A percentile compares a stretch with the other conserved stretches of the same genome.
These are phyloP conservation scores for Ustilago crameri DNA, from an alignment of 1,284 basidiomycete species.

Conservation along the genomic window DNA sequence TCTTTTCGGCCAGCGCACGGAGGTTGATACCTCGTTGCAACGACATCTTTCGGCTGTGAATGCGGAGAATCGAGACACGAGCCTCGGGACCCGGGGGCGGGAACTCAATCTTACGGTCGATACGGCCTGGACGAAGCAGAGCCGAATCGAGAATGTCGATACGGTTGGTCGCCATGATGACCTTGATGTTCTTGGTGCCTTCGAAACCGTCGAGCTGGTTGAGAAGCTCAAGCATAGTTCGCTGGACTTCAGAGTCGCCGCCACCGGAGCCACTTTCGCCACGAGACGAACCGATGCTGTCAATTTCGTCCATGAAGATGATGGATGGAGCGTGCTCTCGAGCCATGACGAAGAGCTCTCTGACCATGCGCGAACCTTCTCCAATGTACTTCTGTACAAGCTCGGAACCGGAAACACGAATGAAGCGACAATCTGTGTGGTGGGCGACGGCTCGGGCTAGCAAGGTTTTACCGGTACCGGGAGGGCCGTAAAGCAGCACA, in stretches of 20 bases:
- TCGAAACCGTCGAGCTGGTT: constrained; percentile 99
- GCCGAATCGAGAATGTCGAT: constrained; percentile 98
- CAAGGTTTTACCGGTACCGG: constrained; percentile 67
- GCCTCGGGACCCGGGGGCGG: constrained; percentile 98
- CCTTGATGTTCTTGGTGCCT: constrained; percentile 96
- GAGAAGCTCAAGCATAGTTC: constrained; percentile 95
- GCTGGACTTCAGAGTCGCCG: constrained; percentile 97
- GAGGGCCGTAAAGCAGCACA: constrained; percentile 67
- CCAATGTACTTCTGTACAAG: constrained; percentile 99
- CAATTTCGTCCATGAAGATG: constrained; percentile 99
- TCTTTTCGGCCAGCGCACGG: constrained; percentile 93
- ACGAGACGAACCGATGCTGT: constrained; percentile 93
- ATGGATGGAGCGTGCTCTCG: constrained; percentile 98
- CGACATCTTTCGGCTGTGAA: constrained; percentile 99
- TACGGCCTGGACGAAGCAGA: constrained; percentile 91
- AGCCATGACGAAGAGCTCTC: constrained; percentile 98
- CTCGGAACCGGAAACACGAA: constrained; percentile 93
- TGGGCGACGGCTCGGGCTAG: constrained; percentile 72
- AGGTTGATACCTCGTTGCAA: constrained; percentile 97
- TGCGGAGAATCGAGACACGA: constrained; percentile 93
- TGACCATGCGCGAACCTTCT: constrained; percentile 81
- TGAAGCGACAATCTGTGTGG: constrained; percentile 98
- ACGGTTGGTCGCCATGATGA: constrained; percentile 99
- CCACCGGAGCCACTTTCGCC: constrained; percentile 79
- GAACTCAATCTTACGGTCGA: constrained; percentile 99